Evolutionary conservation across 176 grass and related monocot species (phyloP), one percentile per base, ranked within the genome.

Genomic region (Hsuehochloa calcarea): DNA sequence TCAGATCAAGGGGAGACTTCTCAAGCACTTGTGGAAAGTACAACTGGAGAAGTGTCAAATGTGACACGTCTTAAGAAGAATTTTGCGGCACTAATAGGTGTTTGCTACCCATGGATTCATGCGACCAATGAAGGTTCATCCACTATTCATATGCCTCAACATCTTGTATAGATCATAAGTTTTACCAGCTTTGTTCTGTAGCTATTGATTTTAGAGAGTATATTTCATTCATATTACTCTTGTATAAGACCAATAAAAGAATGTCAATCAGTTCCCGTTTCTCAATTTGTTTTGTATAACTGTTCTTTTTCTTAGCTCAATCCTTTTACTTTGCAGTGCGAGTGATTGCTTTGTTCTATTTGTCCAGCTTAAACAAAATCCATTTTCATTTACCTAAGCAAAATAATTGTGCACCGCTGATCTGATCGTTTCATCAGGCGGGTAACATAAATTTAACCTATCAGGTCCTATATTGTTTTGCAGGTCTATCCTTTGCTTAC

Each of bases 51-150:
- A 69, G 59, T 88, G 20, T 94, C 96, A 83, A 87, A 70, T 68
- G 16, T 94, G 81, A 70, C 84, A 46, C 90, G 81, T 82, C 62
- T 99, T 78, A 99, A 87, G 88, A 99, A 87, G 52, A 96, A 85
- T 72, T 85, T 99, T 75, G 67, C 58, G 4, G 75, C 90, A 75
- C 51, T 94, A 82, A 77, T 99, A 66, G 86, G 86, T 86, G 83
- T 87, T 94, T 99, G 91, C 88, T 99, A 99, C 75, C 96, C 96
- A 83, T 99, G 93, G 96, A 99, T 99, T 79, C 96, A 99, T 91
- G 96, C 93, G 6, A 99, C 91, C 27, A 94, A 90, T 77, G 96
- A 99, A 96, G 96, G 96, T 98, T 62, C 37, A 72, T 37, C 39
- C 31, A 49, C 61, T 83, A 81, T 38, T 80, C 13, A 50, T 69